Percentiles rank a stretch among this genome's conserved stretches.
Evolutionary conservation across 768 basidiomycete species (phyloP).

Genomic region (Suillus hirtellus): DNA sequence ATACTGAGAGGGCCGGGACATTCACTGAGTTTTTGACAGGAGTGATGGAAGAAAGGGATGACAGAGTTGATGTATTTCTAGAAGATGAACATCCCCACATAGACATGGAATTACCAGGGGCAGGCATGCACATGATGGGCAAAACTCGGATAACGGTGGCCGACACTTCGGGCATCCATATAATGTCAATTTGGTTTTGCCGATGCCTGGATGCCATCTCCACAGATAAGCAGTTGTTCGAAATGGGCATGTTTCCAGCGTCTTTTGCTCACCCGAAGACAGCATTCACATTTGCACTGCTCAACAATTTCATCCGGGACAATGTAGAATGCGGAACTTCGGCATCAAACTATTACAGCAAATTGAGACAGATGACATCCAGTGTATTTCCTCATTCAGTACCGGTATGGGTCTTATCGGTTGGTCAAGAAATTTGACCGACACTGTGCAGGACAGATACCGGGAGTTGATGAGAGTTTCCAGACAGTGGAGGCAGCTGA

Average conservation of each 20-base stretch:
- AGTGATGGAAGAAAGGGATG: too few relatives aligned
- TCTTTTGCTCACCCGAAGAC: not conserved
- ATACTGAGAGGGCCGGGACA: too few relatives aligned
- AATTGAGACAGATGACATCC: not conserved
- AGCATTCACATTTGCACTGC: not conserved
- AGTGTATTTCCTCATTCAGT: not conserved
- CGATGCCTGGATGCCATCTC: not conserved
- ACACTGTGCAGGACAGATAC: slow-evolving; percentile 11
- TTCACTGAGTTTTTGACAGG: too few relatives aligned
- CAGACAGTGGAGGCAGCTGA: slow-evolving; percentile 19
- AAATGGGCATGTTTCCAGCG: not conserved
- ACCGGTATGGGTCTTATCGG: not conserved
- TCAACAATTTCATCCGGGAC: slow-evolving; percentile 4
- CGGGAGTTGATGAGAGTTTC: slow-evolving; percentile 18
- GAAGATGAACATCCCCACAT: too few relatives aligned
- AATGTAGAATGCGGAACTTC: slow-evolving; percentile 4
- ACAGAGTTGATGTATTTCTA: too few relatives aligned
- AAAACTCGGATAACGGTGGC: not conserved
- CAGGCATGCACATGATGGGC: too few relatives aligned
- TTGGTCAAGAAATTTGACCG: too few relatives aligned
- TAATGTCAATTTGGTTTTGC: not conserved
- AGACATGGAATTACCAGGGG: too few relatives aligned
- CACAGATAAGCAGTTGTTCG: not conserved
- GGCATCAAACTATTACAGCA: not conserved
- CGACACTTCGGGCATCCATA: not conserved